Conservation (phyloP, 345 rosid genomes). For the Salix viminalis region DNA sequence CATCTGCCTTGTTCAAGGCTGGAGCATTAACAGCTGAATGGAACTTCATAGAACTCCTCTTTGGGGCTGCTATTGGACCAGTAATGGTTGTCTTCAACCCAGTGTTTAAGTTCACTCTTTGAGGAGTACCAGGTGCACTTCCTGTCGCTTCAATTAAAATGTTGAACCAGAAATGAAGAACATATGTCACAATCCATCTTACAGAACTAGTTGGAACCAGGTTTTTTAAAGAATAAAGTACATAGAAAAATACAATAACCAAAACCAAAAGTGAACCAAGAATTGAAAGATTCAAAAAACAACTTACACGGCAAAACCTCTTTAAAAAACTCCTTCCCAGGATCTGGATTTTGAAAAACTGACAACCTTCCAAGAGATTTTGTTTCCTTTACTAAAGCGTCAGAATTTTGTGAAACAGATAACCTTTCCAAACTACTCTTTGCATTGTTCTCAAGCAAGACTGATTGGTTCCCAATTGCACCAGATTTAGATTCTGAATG, state of each 20-base stretch:
- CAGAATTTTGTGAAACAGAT: constrained; percentile 52
- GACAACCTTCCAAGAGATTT: constrained; percentile 80
- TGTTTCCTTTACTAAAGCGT: constrained; percentile 58
- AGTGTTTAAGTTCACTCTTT: constrained; percentile 47
- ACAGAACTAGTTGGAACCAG: not conserved
- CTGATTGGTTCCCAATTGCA: constrained; percentile 51
- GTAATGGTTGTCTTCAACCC: constrained; percentile 41
- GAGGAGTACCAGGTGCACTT: constrained; percentile 77
- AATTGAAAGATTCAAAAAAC: constrained; percentile 11
- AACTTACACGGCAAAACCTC: constrained; percentile 59
- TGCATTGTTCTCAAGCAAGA: constrained; percentile 51
- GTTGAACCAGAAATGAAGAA: constrained; percentile 29
- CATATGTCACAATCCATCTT: not conserved
- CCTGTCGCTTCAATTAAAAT: constrained; percentile 67
- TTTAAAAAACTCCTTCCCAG: constrained; percentile 49
- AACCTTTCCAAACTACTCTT: constrained; percentile 52
- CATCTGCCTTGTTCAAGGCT: constrained; percentile 55
- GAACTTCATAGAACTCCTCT: constrained; percentile 50
- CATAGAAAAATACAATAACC: constrained; percentile 2
- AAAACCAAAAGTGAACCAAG: constrained; percentile 2
- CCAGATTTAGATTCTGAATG: constrained; percentile 56
- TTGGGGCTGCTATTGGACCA: constrained; percentile 43
- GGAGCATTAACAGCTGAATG: constrained; percentile 45
- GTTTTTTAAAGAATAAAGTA: not conserved
- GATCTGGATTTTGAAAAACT: constrained; percentile 63